A percentile compares a stretch with the other conserved stretches of the same genome.
phyloP scores from a whole-genome alignment of 495 filamentous ascomycete genomes.

The Penicillium tannophilum region DNA sequence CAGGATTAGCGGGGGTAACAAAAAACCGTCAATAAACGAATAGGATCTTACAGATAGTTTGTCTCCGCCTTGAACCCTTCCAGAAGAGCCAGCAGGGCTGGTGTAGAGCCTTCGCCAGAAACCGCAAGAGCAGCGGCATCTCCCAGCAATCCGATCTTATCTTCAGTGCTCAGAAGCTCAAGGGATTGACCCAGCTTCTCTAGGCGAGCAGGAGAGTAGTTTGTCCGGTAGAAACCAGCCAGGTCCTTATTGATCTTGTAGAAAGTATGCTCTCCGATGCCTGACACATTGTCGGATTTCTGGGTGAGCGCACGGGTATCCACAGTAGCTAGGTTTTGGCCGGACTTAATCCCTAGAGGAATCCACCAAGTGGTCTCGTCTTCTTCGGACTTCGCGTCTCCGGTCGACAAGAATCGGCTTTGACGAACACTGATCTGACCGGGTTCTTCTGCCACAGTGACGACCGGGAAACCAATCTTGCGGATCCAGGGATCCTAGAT shows the following conservation, averaged over 20 bases:
- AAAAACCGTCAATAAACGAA: neutral
- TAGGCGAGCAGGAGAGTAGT: conserved; percentile 80
- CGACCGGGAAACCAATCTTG: conserved; percentile 88
- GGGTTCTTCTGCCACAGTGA: conserved; percentile 81
- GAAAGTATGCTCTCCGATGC: conserved; percentile 70
- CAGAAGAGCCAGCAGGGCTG: conserved; percentile 76
- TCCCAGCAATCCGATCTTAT: conserved; percentile 88
- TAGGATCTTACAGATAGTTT: conserved; percentile 63
- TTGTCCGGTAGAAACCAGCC: conserved; percentile 90
- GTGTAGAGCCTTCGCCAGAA: conserved; percentile 78
- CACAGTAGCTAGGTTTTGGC: conserved; percentile 35
- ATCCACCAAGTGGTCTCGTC: conserved; percentile 97
- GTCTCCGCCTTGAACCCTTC: conserved; percentile 79
- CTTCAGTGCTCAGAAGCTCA: conserved; percentile 72
- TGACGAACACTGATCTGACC: conserved; percentile 81
- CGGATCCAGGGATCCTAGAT: conserved; percentile 82
- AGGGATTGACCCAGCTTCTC: conserved; percentile 75
- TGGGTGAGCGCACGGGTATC: conserved; percentile 63
- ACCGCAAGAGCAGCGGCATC: conserved; percentile 91
- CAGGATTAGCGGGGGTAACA: conserved; percentile 24
- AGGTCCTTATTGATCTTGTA: conserved; percentile 92
- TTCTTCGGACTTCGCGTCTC: conserved; percentile 87
- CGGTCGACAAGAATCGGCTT: conserved; percentile 83
- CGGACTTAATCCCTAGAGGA: conserved; percentile 75
- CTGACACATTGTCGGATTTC: conserved; percentile 72